Conservation (phyloP, 73 alveolate species). For the Paramecium sonneborni region DNA sequence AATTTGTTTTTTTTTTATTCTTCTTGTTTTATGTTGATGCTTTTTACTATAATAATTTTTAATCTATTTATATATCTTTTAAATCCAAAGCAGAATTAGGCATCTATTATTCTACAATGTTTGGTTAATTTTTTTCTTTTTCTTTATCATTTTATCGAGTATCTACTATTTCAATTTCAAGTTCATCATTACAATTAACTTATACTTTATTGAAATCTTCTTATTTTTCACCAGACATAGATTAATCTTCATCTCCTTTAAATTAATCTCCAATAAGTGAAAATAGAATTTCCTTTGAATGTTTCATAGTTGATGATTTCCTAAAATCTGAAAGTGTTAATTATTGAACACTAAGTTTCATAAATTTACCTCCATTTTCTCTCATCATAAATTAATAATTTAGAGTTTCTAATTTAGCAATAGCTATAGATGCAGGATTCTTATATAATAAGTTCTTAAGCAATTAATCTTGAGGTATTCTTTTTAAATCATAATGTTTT, state of each 20-base stretch:
- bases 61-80: not conserved
- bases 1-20: not conserved
- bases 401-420: not conserved
- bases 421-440: constrained; percentile 43
- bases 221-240: not conserved
- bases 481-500: not conserved
- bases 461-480: not conserved
- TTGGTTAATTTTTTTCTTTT: not conserved
- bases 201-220: not conserved
- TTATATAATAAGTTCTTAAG: not conserved
- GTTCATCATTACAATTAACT: not conserved
- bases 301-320: constrained; percentile 27
- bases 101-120: not conserved
- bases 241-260: constrained; percentile 22
- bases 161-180: not conserved
- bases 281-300: constrained; percentile 29
- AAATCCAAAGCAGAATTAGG: not conserved
- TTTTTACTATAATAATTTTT: not conserved
- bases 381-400: constrained; percentile 39
- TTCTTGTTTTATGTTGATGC: not conserved
- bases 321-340: constrained; percentile 36
- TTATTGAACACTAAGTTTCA: not conserved
- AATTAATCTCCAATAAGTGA: constrained; percentile 7
- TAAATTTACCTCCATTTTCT: constrained; percentile 50
- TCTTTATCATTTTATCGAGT: not conserved